A percentile compares a stretch with the other conserved stretches of the same genome.
These are phyloP conservation scores for Boletus rubescentipes DNA, from an alignment of 768 basidiomycete species.

Conservation along the genomic window DNA sequence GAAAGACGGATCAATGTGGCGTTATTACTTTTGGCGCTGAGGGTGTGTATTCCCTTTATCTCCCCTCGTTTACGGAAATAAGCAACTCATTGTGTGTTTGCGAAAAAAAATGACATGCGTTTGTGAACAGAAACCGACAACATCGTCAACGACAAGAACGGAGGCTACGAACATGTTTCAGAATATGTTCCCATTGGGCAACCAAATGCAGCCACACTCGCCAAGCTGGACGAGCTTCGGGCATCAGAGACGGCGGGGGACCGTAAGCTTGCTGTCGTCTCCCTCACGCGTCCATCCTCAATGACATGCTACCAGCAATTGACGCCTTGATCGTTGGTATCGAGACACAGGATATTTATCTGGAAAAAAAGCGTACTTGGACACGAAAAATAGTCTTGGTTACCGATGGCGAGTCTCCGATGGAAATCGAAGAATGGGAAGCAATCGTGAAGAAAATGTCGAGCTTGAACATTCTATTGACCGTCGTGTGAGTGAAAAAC, in stretches of 20 bases:
- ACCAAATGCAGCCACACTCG: constrained; percentile 64
- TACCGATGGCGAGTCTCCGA: constrained; percentile 80
- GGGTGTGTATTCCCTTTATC: constrained; percentile 37
- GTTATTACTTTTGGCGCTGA: constrained; percentile 85
- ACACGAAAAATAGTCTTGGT: constrained; percentile 79
- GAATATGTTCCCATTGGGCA: constrained; percentile 70
- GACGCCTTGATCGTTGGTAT: constrained; percentile 86
- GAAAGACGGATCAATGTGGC: constrained; percentile 95
- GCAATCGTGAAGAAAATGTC: constrained; percentile 65
- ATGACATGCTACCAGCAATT: constrained; percentile 52
- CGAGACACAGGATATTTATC: constrained; percentile 70
- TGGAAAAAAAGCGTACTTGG: constrained; percentile 77
- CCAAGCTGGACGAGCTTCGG: constrained; percentile 60
- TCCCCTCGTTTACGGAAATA: not conserved
- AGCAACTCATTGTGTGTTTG: not conserved
- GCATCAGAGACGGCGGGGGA: constrained; percentile 61
- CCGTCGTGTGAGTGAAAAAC: constrained; percentile 60
- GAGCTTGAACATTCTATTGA: constrained; percentile 52
- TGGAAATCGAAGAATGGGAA: constrained; percentile 78
- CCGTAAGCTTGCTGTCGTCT: constrained; percentile 44
- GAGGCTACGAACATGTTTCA: constrained; percentile 71
- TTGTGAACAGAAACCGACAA: constrained; percentile 58
- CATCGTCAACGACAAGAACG: constrained; percentile 54
- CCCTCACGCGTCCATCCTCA: not conserved
- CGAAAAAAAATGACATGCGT: not conserved